A percentile compares a stretch with the other conserved stretches of the same genome.
Conservation (phyloP, 2,329 filamentous ascomycete species). For the Paraphoma chrysanthemicola region DNA sequence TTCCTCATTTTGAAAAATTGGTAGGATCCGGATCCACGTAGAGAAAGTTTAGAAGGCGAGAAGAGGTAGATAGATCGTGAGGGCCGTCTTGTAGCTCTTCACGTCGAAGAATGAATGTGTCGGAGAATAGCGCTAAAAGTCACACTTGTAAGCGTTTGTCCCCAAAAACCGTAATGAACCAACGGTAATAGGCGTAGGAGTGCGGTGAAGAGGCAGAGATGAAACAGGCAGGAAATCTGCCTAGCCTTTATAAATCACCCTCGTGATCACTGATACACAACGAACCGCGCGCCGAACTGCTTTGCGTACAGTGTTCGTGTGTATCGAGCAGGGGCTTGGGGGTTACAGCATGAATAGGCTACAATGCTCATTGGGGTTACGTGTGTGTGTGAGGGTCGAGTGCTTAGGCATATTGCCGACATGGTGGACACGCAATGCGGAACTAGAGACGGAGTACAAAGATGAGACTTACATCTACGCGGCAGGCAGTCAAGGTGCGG, state of each 20-base stretch:
- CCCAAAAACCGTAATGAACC: conserved; percentile 1
- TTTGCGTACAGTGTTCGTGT: conserved; percentile 3
- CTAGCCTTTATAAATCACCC: conserved; percentile 15
- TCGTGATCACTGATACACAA: neutral
- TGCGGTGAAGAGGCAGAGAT: conserved; percentile 5
- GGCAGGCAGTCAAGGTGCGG: conserved; percentile 35
- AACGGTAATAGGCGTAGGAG: conserved; percentile 5
- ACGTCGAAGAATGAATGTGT: conserved; percentile 22
- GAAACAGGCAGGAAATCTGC: conserved; percentile 18
- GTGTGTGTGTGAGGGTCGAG: conserved; percentile 19
- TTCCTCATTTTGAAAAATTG: conserved; percentile 41
- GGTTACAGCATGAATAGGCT: conserved; percentile 10
- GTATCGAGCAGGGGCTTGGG: conserved; percentile 4
- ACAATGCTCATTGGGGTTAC: conserved; percentile 2
- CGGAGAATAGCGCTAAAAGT: conserved; percentile 23
- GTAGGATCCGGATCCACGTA: conserved; percentile 31
- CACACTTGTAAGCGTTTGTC: conserved; percentile 24
- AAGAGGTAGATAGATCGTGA: conserved; percentile 11
- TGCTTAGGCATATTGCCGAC: conserved; percentile 5
- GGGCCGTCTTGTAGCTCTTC: conserved; percentile 18
- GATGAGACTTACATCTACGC: conserved; percentile 45
- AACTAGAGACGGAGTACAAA: conserved; percentile 21
- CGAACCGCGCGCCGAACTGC: neutral
- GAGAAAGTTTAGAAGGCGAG: conserved; percentile 13
- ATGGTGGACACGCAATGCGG: conserved; percentile 19